A percentile compares a stretch with the other conserved stretches of the same genome.
Conservation (phyloP, 2,329 filamentous ascomycete genomes). For the Aspergillus melleus region DNA sequence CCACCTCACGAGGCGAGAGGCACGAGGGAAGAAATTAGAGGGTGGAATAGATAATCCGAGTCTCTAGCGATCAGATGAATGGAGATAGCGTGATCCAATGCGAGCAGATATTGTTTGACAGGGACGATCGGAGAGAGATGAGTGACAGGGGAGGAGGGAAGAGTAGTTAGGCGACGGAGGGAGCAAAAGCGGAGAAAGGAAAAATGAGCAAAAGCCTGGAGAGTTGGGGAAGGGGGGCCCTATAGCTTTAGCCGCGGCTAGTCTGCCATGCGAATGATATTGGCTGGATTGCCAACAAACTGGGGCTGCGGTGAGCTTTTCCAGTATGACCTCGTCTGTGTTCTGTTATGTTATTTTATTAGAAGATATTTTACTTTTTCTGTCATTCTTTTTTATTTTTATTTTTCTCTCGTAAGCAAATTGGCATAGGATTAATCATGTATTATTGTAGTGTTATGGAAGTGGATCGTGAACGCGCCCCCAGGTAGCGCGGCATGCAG, state of each 20-base stretch:
- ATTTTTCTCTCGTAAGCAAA: too few species aligned
- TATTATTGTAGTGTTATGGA: too few species aligned
- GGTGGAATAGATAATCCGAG: neutral
- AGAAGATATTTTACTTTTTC: too few species aligned
- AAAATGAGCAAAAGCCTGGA: constrained; percentile 16
- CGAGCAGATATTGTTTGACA: neutral
- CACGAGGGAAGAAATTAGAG: neutral
- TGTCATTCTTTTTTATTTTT: neutral
- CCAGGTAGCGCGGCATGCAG: too few species aligned
- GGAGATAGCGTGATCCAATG: neutral
- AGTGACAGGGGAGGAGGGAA: constrained; percentile 3
- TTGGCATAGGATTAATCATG: too few species aligned
- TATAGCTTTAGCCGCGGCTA: neutral
- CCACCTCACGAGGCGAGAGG: constrained; percentile 6
- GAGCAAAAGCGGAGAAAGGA: constrained; percentile 21
- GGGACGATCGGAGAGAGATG: neutral
- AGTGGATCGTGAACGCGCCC: neutral
- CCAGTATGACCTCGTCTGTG: neutral
- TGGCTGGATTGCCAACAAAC: constrained; percentile 3
- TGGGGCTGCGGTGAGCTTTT: neutral
- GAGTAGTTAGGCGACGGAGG: constrained; percentile 6
- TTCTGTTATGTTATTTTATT: too few species aligned
- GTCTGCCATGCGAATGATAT: neutral
- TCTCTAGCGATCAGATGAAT: neutral
- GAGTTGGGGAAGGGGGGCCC: constrained; percentile 7